phyloP scores from a whole-genome alignment of 768 basidiomycete genomes.

The Mycena epipterygia region DNA sequence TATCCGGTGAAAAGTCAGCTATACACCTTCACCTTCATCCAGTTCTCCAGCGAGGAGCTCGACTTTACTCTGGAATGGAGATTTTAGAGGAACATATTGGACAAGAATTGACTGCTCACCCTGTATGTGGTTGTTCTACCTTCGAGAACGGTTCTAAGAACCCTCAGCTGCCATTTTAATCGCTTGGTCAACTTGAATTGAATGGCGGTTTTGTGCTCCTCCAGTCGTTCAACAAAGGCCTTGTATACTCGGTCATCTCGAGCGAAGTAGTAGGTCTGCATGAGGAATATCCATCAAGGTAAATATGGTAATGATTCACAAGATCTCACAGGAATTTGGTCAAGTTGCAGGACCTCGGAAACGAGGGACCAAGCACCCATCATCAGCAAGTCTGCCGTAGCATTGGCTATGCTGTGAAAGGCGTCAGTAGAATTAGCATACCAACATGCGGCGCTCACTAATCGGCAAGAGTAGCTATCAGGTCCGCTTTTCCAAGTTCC shows the following conservation, averaged over 20 bases:
- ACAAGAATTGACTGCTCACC: constrained; percentile 49
- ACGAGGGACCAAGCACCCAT: constrained; percentile 85
- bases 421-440: constrained; percentile 11
- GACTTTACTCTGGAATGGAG: constrained; percentile 65
- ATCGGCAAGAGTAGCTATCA: constrained; percentile 89
- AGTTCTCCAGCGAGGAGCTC: constrained; percentile 72
- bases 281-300: constrained; percentile 1
- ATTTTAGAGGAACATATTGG: constrained; percentile 23
- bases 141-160: constrained; percentile 74
- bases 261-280: constrained; percentile 91
- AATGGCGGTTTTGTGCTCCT: constrained; percentile 60
- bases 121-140: constrained; percentile 76
- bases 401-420: constrained; percentile 82
- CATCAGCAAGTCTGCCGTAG: constrained; percentile 70
- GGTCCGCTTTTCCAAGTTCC: constrained; percentile 82
- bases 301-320: background rate
- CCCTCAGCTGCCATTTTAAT: constrained; percentile 78
- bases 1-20: constrained; percentile 14
- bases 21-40: constrained; percentile 71
- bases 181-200: constrained; percentile 64
- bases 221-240: constrained; percentile 69
- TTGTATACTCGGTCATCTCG: constrained; percentile 90
- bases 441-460: constrained; percentile 69
- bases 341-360: constrained; percentile 68
- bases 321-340: constrained; percentile 77